Base-by-base conservation (phyloP, 164 flowering plant species). In the Macadamia integrifolia region DNA sequence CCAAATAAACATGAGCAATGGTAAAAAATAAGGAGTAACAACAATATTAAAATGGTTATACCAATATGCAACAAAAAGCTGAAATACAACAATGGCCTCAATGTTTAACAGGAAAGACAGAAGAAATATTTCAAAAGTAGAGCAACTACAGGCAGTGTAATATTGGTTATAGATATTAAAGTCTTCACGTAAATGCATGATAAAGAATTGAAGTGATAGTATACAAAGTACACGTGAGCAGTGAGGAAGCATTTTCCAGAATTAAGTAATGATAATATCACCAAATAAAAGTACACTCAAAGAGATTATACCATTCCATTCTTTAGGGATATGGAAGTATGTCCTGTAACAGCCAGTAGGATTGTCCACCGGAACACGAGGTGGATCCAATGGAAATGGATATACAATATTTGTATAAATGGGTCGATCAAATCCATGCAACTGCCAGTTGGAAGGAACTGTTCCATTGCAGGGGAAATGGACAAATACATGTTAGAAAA, bases 361-460 rank as follows among this genome's bases (percentile, higher is more conserved):
- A 74, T 91, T 94, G 48, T 91, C 96, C 12, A 43, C 67, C 52
- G 93, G 92, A 72, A 88, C 85, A 67, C 74, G 65, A 40, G 98
- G 98, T 67, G 98, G 98, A 83, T 86, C 84, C 74, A 87, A 67
- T 31, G 88, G 88, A 78, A 94, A 94, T 48, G 98, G 96, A 80
- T 90, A 94, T 0, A 62, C 49, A 31, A 77, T 15, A 76, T 94
- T 94, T n/a, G 97, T 91, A 70, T 94, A 94, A 55, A 94, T 88
- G 9, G 98, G 98, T 68, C 74, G 78, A 75, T 89, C 98, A 79
- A 82, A 91, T 66, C 97, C 97, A 82, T 94, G 96, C 97, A 88
- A 76, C 83, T 94, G 95, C 98, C 97, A 94, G 72, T 88, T 94
- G 50, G 97, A 92, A 76, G 98, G 98, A 78, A 94, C 98, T 94